These are phyloP conservation scores for Warburgia ugandensis DNA, from an alignment of 164 flowering plant species.

Conservation along the genomic window DNA sequence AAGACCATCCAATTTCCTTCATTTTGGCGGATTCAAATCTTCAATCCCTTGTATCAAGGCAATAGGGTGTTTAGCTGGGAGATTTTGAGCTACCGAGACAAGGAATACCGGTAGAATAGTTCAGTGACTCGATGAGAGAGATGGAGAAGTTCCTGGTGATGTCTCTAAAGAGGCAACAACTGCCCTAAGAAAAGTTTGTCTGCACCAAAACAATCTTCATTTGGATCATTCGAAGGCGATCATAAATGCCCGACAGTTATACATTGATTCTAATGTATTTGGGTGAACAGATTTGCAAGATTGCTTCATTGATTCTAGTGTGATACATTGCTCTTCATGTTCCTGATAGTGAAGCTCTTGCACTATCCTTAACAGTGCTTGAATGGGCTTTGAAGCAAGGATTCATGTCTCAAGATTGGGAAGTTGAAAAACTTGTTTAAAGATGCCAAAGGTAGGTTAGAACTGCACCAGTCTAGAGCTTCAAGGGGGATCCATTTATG, in stretches of 20 bases:
- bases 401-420: slow-evolving; percentile 27
- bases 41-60: slow-evolving; percentile 52
- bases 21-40: slow-evolving; percentile 51
- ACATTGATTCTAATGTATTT: slow-evolving; percentile 64
- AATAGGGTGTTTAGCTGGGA: slow-evolving; percentile 63
- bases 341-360: slow-evolving; percentile 66
- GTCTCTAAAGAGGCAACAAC: slow-evolving; percentile 45
- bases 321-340: slow-evolving; percentile 55
- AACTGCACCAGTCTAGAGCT: slow-evolving; percentile 67
- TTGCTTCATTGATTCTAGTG: slow-evolving; percentile 40
- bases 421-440: slow-evolving; percentile 33
- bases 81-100: slow-evolving; percentile 68
- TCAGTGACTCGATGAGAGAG: slow-evolving; percentile 61
- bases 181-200: slow-evolving; percentile 67
- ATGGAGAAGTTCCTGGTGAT: no score
- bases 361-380: slow-evolving; percentile 54
- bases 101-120: slow-evolving; percentile 65
- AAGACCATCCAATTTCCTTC: no score
- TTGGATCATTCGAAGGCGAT: slow-evolving; percentile 60
- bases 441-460: slow-evolving; percentile 60
- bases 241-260: slow-evolving; percentile 44
- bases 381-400: slow-evolving; percentile 73
- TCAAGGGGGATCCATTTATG: slow-evolving; percentile 31
- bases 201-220: slow-evolving; percentile 52
- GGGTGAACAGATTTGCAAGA: slow-evolving; percentile 56